A percentile compares a stretch with the other conserved stretches of the same genome.
phyloP scores from a whole-genome alignment of 164 flowering plant species.

The Stephania yunnanensis region DNA sequence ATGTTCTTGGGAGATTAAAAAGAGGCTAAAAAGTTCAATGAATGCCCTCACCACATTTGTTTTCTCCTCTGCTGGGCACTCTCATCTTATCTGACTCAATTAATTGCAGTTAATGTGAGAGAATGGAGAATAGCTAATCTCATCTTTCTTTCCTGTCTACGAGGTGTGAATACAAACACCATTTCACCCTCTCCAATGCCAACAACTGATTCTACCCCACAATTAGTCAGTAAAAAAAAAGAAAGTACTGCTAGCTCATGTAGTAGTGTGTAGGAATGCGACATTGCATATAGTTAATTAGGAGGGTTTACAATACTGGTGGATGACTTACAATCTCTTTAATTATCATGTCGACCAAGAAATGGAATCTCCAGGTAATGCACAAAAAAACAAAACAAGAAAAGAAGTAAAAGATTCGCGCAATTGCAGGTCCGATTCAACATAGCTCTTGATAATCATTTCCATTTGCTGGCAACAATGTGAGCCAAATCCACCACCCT shows the following conservation, averaged over 20 bases:
- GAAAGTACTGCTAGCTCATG: too few relatives aligned
- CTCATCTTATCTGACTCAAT: not conserved
- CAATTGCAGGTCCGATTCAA: not conserved
- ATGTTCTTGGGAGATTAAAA: not conserved
- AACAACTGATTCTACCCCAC: too few relatives aligned
- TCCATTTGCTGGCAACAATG: constrained; percentile 88
- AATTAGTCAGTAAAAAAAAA: not conserved
- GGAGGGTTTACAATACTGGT: not conserved
- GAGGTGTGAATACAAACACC: too few relatives aligned
- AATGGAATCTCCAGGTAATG: not conserved
- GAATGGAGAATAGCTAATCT: too few relatives aligned
- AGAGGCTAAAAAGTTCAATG: not conserved
- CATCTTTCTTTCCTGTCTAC: too few relatives aligned
- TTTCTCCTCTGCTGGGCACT: not conserved
- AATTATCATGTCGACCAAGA: constrained; percentile 8
- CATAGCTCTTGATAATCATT: constrained; percentile 25
- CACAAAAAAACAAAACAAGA: constrained; percentile 3
- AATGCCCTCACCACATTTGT: not conserved
- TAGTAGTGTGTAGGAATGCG: not conserved
- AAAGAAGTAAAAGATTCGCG: not conserved
- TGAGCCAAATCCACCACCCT: constrained; percentile 90
- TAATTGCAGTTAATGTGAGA: too few relatives aligned
- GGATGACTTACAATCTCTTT: constrained; percentile 7
- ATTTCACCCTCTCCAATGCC: not conserved
- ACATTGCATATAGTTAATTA: not conserved